These are phyloP conservation scores for Pseudogymnoascus pannorum DNA, from an alignment of 2,329 filamentous ascomycete species.

Conservation along the genomic window DNA sequence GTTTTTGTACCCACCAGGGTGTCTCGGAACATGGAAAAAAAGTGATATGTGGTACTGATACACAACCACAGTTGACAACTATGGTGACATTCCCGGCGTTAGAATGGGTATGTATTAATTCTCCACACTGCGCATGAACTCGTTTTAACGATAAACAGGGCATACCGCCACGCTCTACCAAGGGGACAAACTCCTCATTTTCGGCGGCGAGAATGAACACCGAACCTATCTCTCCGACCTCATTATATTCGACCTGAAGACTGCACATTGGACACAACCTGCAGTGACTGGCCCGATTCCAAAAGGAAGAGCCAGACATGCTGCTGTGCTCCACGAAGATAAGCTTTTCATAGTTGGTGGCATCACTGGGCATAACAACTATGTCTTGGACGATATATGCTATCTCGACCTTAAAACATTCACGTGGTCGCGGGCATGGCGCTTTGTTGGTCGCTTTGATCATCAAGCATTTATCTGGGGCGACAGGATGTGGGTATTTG, in stretches of 20 bases:
- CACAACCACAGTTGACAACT: conserved; percentile 70
- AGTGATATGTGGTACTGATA: not conserved
- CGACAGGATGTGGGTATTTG: conserved; percentile 92
- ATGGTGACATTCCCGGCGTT: conserved; percentile 93
- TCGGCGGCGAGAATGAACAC: conserved; percentile 97
- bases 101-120: conserved; percentile 67
- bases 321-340: conserved; percentile 86
- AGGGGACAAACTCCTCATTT: conserved; percentile 91
- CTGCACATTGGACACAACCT: conserved; percentile 91
- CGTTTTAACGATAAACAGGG: conserved; percentile 43
- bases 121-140: conserved; percentile 2
- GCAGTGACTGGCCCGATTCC: conserved; percentile 77
- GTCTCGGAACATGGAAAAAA: not conserved
- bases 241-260: conserved; percentile 91
- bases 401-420: conserved; percentile 96
- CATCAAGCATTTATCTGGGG: conserved; percentile 91
- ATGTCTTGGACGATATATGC: conserved; percentile 91
- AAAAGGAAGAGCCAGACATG: conserved; percentile 85
- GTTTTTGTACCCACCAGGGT: conserved; percentile 8
- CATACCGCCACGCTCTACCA: conserved; percentile 93
- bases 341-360: conserved; percentile 94
- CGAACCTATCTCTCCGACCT: conserved; percentile 91
- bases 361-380: conserved; percentile 87
- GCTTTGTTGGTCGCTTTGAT: conserved; percentile 89
- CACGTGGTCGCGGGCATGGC: conserved; percentile 95